These are phyloP conservation scores for Ustilago lituana DNA, from an alignment of 1,284 basidiomycete species.

Conservation along the genomic window DNA sequence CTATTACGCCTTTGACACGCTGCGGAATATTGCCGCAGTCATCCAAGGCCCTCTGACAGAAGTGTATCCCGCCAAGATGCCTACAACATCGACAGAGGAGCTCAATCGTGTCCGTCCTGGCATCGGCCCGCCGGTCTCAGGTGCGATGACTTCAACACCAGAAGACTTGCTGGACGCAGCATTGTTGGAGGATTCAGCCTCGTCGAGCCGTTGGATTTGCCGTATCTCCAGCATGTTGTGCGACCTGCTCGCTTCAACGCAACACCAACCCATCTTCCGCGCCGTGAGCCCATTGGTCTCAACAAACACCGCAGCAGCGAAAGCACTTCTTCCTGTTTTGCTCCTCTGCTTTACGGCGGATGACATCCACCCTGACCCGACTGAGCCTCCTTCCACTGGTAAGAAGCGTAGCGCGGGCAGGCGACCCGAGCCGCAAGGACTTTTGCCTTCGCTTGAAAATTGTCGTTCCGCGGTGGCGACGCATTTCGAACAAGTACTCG, in stretches of 20 bases:
- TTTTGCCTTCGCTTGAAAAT: background rate
- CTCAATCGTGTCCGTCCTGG: slow-evolving; percentile 24
- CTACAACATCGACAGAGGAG: slow-evolving; percentile 11
- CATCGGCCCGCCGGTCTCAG: slow-evolving; percentile 1
- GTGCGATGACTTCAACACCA: background rate
- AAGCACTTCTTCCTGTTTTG: slow-evolving; percentile 77
- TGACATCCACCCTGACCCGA: background rate
- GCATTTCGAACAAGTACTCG: slow-evolving; percentile 70
- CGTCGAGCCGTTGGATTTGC: slow-evolving; percentile 77
- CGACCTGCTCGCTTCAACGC: slow-evolving; percentile 71
- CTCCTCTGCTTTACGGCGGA: slow-evolving; percentile 71
- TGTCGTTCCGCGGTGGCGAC: slow-evolving; percentile 48
- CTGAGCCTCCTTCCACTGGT: slow-evolving; percentile 57
- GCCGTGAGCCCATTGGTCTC: slow-evolving; percentile 75
- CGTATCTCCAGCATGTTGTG: slow-evolving; percentile 74
- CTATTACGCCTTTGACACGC: slow-evolving; percentile 20
- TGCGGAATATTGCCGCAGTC: slow-evolving; percentile 15
- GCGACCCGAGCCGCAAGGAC: slow-evolving; percentile 3
- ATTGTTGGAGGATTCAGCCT: slow-evolving; percentile 51
- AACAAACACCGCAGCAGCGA: slow-evolving; percentile 73
- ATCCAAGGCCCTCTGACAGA: background rate
- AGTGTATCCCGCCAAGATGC: background rate
- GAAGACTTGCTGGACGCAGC: slow-evolving; percentile 3
- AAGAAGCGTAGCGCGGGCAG: slow-evolving; percentile 3
- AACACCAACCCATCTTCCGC: slow-evolving; percentile 73